Base-by-base conservation (phyloP, 2,329 filamentous ascomycete genomes). In the Calonectria honghensis region DNA sequence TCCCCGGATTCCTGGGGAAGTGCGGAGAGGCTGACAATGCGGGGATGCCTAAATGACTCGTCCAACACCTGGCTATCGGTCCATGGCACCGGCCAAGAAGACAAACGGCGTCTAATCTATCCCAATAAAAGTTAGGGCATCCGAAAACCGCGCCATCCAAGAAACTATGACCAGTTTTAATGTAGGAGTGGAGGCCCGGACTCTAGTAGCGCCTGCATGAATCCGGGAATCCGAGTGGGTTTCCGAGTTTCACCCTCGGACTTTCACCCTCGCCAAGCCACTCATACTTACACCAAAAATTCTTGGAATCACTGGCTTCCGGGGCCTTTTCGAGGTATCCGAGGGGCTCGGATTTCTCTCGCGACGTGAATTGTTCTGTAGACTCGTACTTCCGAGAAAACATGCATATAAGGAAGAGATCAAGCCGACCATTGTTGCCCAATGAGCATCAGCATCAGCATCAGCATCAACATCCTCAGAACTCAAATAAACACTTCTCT, bases 1-100 rank as follows among this genome's bases (percentile, higher is more conserved):
- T 48, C 70, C 64, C 70, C 70, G 63, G 70, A 37, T 41, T 63
- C 68, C 64, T 73, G 70, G 70, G 70, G 70, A 52, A 68, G 51
- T 48, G 45, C 54, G 64, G 52, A 64, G 52, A 54, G 31, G 29
- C 37, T 48, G 50, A 35, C 66, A 35, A 57, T 54, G 68, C 61
- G 68, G 68, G 37, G 59, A 48, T 57, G 51, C 4, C 45, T 24
- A 24, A 39, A 52, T 37, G 57, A 51, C 37, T 48, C 66, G 20
- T 32, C 27, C 37, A 27, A 10, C 24, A 24, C 37, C 24, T 24
- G 27, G 13, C 6, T 29, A 13, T 16, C n/a, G 14, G 35, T 29
- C 20, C n/a, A 37, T 24, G 32, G 57, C 20, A 18, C 29, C 29
- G n/a, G 35, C 39, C 57, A 41, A 29, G 18, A 41, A 4, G 16